Evolutionary conservation across 2,329 filamentous ascomycete species (phyloP), one percentile per base, ranked within the genome.

Genomic region (Lithohypha guttulata): DNA sequence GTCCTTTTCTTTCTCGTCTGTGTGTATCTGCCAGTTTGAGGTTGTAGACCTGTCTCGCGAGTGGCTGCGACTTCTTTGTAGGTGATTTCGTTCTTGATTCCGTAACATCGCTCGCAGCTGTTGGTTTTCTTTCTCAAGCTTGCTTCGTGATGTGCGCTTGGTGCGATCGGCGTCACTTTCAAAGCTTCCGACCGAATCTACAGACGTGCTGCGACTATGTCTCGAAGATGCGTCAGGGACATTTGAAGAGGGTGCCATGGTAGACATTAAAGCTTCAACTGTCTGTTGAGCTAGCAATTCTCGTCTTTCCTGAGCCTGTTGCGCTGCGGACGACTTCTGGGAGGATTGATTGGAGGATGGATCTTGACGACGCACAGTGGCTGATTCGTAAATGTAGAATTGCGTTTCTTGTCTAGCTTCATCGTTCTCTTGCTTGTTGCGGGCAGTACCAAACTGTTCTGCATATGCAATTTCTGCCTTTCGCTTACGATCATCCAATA

Each of bases 41-140:
- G 15, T 23, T 22, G 11, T 8, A 27, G 11, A 22, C 19, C 5
- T 29, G 13, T 17, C 19, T 21, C 14, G 3, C 4, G 7, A 18
- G 23, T 19, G 21, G 30, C 13, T 20, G 13, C 10, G n/a, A 21
- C 15, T 21, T 13, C 7, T 6, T 14, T 8, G 20, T 22, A 21
- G 19, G 34, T 17, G 19, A 11, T 18, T 8, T 26, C 13, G 21
- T 19, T 14, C 38, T 34, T 3, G 39, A 21, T 14, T 34, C 10
- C 9, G 6, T 13, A 52, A 38, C 37, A 49, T 31, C 8, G 43
- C 42, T 37, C 51, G 45, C 1, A 52, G 46, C 26, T 53, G 47
- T 26, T 48, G 49, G 25, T 51, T 53, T 35, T 53, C 51, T 26
- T 48, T 46, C 28, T 53, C 49, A 14, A 53, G 34, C 30, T 51